These are phyloP conservation scores for Umbelopsis vinacea DNA, from an alignment of 192 early-diverging fungal species.

Conservation along the genomic window DNA sequence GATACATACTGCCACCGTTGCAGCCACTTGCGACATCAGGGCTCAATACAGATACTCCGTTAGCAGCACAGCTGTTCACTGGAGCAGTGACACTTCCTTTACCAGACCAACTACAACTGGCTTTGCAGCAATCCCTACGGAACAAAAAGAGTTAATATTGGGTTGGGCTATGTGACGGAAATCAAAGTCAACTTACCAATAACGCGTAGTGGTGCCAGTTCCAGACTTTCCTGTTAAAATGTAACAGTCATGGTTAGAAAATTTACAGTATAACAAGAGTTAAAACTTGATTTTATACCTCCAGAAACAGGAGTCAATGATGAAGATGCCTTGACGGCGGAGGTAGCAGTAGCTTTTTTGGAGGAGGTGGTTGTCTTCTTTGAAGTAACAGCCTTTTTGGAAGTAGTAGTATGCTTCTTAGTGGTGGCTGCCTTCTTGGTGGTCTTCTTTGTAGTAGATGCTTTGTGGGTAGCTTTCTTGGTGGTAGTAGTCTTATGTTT, in stretches of 20 bases:
- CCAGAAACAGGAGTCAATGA: slow-evolving; percentile 15
- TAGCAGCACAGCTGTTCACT: slow-evolving; percentile 27
- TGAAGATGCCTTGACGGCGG: not conserved
- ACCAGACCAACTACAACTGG: slow-evolving; percentile 24
- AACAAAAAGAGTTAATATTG: too few species aligned
- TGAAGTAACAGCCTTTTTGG: not conserved
- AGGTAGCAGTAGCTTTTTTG: not conserved
- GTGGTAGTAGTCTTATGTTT: slow-evolving; percentile 3
- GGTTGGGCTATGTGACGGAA: not conserved
- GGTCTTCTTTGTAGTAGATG: not conserved
- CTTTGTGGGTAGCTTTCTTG: too few species aligned
- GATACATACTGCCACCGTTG: slow-evolving; percentile 13
- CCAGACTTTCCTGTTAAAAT: slow-evolving; percentile 10
- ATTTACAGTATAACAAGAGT: not conserved
- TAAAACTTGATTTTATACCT: not conserved
- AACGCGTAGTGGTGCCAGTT: slow-evolving; percentile 28
- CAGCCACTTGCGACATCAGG: slow-evolving; percentile 26
- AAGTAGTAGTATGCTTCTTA: not conserved
- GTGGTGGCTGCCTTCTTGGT: slow-evolving; percentile 6
- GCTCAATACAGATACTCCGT: slow-evolving; percentile 25
- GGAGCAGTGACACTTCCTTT: slow-evolving; percentile 30
- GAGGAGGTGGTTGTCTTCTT: not conserved
- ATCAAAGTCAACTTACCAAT: slow-evolving; percentile 10
- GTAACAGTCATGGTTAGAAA: not conserved
- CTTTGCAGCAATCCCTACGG: slow-evolving; percentile 32